phyloP scores from a whole-genome alignment of 768 basidiomycete species.

The Psilocybe cyanescens region DNA sequence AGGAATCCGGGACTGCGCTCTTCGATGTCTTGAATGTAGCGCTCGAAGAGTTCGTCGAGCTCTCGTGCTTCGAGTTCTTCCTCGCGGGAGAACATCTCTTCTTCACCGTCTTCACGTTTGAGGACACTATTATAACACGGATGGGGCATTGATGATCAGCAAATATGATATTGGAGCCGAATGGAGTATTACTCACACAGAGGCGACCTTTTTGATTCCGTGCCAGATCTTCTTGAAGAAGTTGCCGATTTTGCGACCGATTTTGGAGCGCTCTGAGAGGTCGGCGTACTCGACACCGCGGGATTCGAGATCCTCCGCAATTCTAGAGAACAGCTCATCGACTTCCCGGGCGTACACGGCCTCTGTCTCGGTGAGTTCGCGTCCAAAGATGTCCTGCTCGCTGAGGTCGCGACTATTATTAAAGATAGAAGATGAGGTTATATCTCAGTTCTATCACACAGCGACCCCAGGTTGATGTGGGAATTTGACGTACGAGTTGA shows the following conservation, averaged over 20 bases:
- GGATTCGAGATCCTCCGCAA: slow-evolving; percentile 17
- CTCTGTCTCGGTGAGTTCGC: slow-evolving; percentile 13
- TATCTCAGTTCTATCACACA: background rate
- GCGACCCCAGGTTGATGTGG: background rate
- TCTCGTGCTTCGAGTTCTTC: slow-evolving; percentile 13
- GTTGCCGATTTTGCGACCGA: slow-evolving; percentile 4
- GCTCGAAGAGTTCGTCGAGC: slow-evolving; percentile 12
- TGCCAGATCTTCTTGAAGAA: slow-evolving; percentile 11
- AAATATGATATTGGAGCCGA: background rate
- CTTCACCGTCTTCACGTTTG: slow-evolving; percentile 9
- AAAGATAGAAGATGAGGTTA: background rate
- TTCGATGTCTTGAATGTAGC: slow-evolving; percentile 11
- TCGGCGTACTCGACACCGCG: slow-evolving; percentile 9
- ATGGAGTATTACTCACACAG: slow-evolving; percentile 1
- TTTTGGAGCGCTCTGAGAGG: slow-evolving; percentile 3
- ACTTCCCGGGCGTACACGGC: slow-evolving; percentile 13
- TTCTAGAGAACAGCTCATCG: slow-evolving; percentile 17
- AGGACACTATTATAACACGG: background rate
- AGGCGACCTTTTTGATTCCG: slow-evolving; percentile 11
- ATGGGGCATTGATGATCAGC: background rate
- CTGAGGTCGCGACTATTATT: slow-evolving; percentile 8
- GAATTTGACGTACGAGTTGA: slow-evolving; percentile 13
- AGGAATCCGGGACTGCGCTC: slow-evolving; percentile 7
- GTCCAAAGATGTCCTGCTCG: slow-evolving; percentile 8
- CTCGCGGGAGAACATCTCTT: slow-evolving; percentile 10